Conservation (phyloP, 176 grass and related monocot species). For the Ensete ventricosum region DNA sequence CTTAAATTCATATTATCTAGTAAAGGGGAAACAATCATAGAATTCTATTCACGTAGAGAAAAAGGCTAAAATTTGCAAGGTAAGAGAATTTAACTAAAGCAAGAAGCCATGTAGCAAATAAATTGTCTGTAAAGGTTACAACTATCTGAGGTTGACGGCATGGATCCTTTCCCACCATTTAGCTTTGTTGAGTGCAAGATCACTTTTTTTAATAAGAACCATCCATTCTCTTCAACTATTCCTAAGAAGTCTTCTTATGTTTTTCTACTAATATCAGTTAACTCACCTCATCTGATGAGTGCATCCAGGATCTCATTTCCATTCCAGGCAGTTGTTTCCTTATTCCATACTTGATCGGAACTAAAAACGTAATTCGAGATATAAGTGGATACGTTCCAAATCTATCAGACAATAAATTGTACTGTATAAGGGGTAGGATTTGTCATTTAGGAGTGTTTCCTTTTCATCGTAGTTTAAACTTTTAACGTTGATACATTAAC, state of each 20-base stretch:
- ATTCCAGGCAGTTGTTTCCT: not conserved
- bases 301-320: not conserved
- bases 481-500: not conserved
- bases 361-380: not conserved
- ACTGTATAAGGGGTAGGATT: not conserved
- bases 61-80: too few relatives aligned
- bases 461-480: not conserved
- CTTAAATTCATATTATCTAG: not conserved
- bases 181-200: not conserved
- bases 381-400: not conserved
- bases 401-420: not conserved
- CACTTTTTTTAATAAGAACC: too few relatives aligned
- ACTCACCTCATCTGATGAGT: too few relatives aligned
- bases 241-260: not conserved
- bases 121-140: not conserved
- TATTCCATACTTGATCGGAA: too few relatives aligned
- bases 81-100: too few relatives aligned
- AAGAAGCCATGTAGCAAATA: too few relatives aligned
- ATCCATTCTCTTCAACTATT: not conserved
- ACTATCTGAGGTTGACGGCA: not conserved
- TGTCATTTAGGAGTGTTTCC: not conserved
- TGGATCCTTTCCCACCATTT: not conserved
- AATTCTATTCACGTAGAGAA: too few relatives aligned
- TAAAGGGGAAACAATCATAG: not conserved
- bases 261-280: too few relatives aligned